Conservation (phyloP, 331 rosid genomes). For the Saraca asoca region DNA sequence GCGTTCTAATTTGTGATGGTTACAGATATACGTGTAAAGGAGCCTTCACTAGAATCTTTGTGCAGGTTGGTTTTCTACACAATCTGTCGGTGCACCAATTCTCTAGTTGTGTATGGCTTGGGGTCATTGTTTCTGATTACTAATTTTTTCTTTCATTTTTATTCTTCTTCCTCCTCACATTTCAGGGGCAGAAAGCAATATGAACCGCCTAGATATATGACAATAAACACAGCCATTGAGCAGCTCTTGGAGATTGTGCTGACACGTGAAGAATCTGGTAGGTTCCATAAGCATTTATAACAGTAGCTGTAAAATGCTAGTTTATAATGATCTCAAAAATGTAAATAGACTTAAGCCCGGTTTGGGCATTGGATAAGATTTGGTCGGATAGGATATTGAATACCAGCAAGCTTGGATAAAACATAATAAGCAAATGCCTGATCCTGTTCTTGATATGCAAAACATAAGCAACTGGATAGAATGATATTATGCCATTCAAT, state of each 20-base stretch:
- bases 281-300: constrained; percentile 15
- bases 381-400: too few species aligned
- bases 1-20: constrained; percentile 16
- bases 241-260: constrained; percentile 85
- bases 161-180: constrained; percentile 8
- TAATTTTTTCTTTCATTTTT: neutral
- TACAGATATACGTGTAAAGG: constrained; percentile 92
- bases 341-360: too few species aligned
- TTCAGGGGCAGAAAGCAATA: constrained; percentile 80
- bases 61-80: constrained; percentile 59
- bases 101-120: constrained; percentile 6
- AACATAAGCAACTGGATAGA: too few species aligned
- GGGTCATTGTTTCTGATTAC: constrained; percentile 1
- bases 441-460: too few species aligned
- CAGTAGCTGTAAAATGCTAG: constrained; percentile 7
- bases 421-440: too few species aligned
- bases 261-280: constrained; percentile 63
- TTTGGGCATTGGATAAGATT: too few species aligned
- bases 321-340: neutral
- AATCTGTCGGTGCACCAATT: constrained; percentile 8
- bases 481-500: too few species aligned
- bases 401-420: too few species aligned
- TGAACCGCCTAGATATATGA: constrained; percentile 89
- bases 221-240: constrained; percentile 79
- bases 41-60: constrained; percentile 81